These are phyloP conservation scores for Clavariopsis aquatica DNA, from an alignment of 495 filamentous ascomycete species.

Conservation along the genomic window DNA sequence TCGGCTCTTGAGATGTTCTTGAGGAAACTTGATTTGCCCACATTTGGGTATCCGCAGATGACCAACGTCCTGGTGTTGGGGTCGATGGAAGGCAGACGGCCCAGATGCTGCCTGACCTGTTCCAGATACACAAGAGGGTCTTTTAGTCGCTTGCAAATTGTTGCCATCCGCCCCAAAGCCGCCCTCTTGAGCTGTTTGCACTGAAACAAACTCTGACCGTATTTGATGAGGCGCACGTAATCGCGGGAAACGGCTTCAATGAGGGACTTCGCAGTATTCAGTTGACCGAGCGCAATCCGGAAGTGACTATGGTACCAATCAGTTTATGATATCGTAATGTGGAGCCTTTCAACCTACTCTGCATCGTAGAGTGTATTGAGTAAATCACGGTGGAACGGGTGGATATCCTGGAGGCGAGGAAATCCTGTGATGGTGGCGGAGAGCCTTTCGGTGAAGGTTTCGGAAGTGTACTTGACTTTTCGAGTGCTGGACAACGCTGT, in stretches of 20 bases:
- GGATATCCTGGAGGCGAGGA: conserved; percentile 89
- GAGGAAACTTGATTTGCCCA: conserved; percentile 94
- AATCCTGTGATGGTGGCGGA: conserved; percentile 87
- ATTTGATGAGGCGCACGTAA: conserved; percentile 91
- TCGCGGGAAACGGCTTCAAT: conserved; percentile 95
- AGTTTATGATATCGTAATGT: neutral
- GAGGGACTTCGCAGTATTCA: conserved; percentile 92
- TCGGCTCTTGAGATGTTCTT: conserved; percentile 90
- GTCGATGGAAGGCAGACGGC: conserved; percentile 95
- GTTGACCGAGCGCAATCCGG: conserved; percentile 90
- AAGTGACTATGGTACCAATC: conserved; percentile 62
- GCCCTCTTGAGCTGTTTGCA: conserved; percentile 92
- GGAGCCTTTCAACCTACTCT: conserved; percentile 49
- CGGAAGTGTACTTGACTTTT: conserved; percentile 98
- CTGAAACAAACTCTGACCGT: conserved; percentile 93
- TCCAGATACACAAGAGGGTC: conserved; percentile 94
- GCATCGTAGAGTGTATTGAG: conserved; percentile 90
- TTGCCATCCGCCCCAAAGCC: conserved; percentile 92
- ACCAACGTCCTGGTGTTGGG: conserved; percentile 92
- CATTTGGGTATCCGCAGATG: conserved; percentile 97
- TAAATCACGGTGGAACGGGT: conserved; percentile 91
- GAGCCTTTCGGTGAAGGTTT: conserved; percentile 94
- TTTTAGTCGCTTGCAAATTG: conserved; percentile 88
- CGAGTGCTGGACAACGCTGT: conserved; percentile 60
- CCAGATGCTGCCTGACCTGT: conserved; percentile 96